Percentiles rank a stretch among this genome's conserved stretches.
Conservation (phyloP, 768 basidiomycete species). For the Mycena indigotica region DNA sequence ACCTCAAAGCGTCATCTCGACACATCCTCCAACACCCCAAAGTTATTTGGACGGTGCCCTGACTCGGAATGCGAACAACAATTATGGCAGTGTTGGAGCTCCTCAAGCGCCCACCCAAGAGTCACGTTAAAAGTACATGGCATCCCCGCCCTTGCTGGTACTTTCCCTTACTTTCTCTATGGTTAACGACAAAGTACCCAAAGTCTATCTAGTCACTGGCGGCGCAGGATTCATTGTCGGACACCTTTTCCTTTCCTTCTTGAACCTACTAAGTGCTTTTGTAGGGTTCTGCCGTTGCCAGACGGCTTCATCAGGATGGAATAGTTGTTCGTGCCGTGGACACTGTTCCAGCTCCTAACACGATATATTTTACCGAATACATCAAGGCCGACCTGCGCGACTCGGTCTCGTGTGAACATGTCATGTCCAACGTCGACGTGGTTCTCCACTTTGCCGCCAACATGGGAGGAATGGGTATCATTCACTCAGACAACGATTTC, state of each 20-base stretch:
- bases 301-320: constrained; percentile 35
- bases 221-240: constrained; percentile 58
- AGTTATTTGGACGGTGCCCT: too few relatives aligned
- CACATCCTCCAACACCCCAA: too few relatives aligned
- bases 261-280: background rate
- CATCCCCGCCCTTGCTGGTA: too few relatives aligned
- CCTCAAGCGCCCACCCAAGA: too few relatives aligned
- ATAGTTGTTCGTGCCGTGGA: constrained; percentile 48
- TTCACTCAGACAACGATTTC: constrained; percentile 53
- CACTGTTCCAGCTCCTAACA: constrained; percentile 25
- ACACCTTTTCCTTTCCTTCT: background rate
- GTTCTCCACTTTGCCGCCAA: constrained; percentile 62
- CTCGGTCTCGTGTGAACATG: constrained; percentile 37
- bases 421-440: constrained; percentile 39
- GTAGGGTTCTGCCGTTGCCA: constrained; percentile 56
- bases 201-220: constrained; percentile 43
- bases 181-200: too few relatives aligned
- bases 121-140: too few relatives aligned
- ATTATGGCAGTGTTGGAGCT: too few relatives aligned
- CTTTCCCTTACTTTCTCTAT: too few relatives aligned
- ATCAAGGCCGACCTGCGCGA: constrained; percentile 52
- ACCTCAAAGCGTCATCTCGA: too few relatives aligned
- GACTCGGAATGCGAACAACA: too few relatives aligned
- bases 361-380: constrained; percentile 29
- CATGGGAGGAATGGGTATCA: constrained; percentile 69